Base-by-base conservation (phyloP, 1,284 basidiomycete genomes). In the Ceratobasidium sp. region DNA sequence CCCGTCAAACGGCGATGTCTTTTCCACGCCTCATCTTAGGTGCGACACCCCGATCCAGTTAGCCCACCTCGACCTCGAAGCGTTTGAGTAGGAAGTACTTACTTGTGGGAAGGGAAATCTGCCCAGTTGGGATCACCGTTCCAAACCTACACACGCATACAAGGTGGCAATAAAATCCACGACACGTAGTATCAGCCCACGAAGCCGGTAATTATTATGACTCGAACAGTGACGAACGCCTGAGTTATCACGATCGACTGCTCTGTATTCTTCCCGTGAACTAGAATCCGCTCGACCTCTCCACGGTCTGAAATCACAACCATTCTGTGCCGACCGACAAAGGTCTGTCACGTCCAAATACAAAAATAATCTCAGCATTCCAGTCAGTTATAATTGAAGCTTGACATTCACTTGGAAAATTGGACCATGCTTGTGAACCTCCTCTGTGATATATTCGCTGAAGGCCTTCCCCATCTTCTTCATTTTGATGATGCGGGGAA, bases 21-120 rank as follows among this genome's bases (percentile, higher is more conserved):
- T 50, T 71, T 71, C 67, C 67, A 71, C 14, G 67, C 60, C 4
- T 71, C 56, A 24, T 71, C 67, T 69, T n/a, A n/a, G n/a, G n/a
- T n/a, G n/a, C n/a, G n/a, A n/a, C n/a, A n/a, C n/a, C n/a, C n/a
- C n/a, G n/a, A n/a, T n/a, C n/a, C n/a, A 17, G 17, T 54, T n/a
- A 51, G 17, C 27, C 19, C 5, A 45, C 53, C 15, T 1, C 5
- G 22, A 47, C 15, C 2, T 24, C 22, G 3, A 29, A 31, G 3
- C 6, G 14, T 33, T 41, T 6, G 31, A 41, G 19, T n/a, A n/a
- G 44, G 33, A 11, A 4, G 24, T 15, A 5, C 56, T 27, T 44
- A 71, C 67, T 71, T 27, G 67, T 31, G 11, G 67, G 67, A 8
- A 71, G 24, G 36, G 67, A 22, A 31, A 71, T 60, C 31, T 71